Percentiles rank a stretch among this genome's conserved stretches.
Conservation (phyloP, 768 basidiomycete species). For the Xanthoconium purpureum region DNA sequence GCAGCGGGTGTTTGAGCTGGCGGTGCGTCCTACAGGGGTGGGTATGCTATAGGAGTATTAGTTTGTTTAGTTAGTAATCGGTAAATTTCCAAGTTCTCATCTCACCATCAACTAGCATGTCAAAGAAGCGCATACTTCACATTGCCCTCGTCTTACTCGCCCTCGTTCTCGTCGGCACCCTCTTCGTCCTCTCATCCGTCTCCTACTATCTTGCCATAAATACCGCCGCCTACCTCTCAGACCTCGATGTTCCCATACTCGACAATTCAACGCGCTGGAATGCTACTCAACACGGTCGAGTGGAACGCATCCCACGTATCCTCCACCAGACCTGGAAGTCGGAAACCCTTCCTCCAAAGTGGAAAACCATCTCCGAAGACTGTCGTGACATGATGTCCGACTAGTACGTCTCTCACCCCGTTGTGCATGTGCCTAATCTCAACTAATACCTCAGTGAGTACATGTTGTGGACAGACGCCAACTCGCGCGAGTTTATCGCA, state of each 20-base stretch:
- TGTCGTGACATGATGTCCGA: slow-evolving; percentile 93
- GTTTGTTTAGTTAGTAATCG: not conserved
- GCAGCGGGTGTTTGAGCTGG: slow-evolving; percentile 43
- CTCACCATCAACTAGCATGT: slow-evolving; percentile 29
- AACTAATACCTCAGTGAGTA: slow-evolving; percentile 63
- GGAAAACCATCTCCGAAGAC: slow-evolving; percentile 75
- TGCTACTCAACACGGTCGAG: slow-evolving; percentile 54
- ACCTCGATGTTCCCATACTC: slow-evolving; percentile 65
- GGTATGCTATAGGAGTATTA: not conserved
- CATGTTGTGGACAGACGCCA: slow-evolving; percentile 95
- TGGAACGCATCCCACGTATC: slow-evolving; percentile 84
- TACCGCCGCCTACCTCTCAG: slow-evolving; percentile 72
- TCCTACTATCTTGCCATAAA: slow-evolving; percentile 87
- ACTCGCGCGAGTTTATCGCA: slow-evolving; percentile 87
- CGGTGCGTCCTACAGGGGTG: slow-evolving; percentile 43
- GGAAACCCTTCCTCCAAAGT: slow-evolving; percentile 75
- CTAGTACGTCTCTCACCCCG: slow-evolving; percentile 63
- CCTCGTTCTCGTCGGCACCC: slow-evolving; percentile 81
- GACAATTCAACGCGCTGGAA: slow-evolving; percentile 60
- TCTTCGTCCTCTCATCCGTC: slow-evolving; percentile 87
- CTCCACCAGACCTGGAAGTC: slow-evolving; percentile 99
- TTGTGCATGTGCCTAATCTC: slow-evolving; percentile 11
- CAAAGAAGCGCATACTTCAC: slow-evolving; percentile 45
- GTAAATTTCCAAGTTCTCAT: not conserved
- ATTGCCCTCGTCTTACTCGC: slow-evolving; percentile 56